Percentiles rank a stretch among this genome's conserved stretches.
Evolutionary conservation across 441 rosid species (phyloP).

Genomic region (Corymbia citriodora): DNA sequence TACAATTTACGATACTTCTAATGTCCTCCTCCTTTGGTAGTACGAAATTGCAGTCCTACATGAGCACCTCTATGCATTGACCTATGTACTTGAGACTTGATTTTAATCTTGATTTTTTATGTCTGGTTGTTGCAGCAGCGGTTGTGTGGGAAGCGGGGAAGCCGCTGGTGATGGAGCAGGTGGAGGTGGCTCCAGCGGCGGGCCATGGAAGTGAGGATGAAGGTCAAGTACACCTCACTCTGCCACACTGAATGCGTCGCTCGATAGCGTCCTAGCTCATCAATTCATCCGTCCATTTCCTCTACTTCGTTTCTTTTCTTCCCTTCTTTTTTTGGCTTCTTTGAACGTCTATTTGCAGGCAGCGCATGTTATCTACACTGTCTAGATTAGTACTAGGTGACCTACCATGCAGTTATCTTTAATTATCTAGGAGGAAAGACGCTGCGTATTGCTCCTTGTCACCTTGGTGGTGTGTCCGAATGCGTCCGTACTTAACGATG

Average conservation of each 20-base stretch:
- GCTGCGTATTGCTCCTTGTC: no score
- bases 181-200: background rate
- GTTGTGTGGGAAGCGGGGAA: background rate
- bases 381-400: background rate
- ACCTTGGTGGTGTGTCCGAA: no score
- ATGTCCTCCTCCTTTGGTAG: no score
- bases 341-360: background rate
- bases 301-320: background rate
- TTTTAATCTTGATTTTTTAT: no score
- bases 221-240: constrained; percentile 1
- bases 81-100: no score
- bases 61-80: no score
- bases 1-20: no score
- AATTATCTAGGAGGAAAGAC: background rate
- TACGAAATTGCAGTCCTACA: no score
- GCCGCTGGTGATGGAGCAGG: background rate
- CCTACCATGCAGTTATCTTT: background rate
- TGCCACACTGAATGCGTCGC: background rate
- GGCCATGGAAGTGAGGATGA: constrained; percentile 1
- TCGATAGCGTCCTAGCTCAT: background rate
- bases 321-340: background rate
- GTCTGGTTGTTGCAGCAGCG: background rate
- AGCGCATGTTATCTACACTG: background rate
- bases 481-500: background rate
- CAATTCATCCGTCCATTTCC: background rate